Evolutionary conservation across 768 basidiomycete genomes (phyloP), one percentile per base, ranked within the genome.

Genomic region (Tricholoma flavovirens): DNA sequence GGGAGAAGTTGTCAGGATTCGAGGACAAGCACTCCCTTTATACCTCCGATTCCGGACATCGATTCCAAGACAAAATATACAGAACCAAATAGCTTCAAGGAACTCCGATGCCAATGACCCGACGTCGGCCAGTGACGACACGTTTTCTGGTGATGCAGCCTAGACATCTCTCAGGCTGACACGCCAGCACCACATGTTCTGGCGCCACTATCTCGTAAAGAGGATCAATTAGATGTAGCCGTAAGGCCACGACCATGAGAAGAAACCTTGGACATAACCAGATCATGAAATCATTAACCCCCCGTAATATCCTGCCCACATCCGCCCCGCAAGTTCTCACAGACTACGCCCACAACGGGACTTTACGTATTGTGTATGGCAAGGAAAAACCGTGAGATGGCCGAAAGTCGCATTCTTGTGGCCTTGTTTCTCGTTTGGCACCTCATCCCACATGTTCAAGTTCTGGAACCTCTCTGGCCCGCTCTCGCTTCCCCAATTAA

Each of bases 391-490:
- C 24, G 5, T 26, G 24, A 26, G n/a, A n/a, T n/a, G n/a, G n/a
- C n/a, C n/a, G n/a, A n/a, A n/a, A n/a, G n/a, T n/a, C n/a, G n/a
- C 65, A 11, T 60, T 70, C 11, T 62, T 75, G 19, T 77, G 71
- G 69, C 67, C 71, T 35, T 73, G 72, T 50, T 66, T 75, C 51
- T 63, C 70, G 38, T 70, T 73, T 48, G 74, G 72, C 14, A 72
- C 67, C 12, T 69, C 74, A 2, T 64, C 74, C 11, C 63, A 65
- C 40, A 70, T 72, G 0, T n/a, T n/a, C n/a, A n/a, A n/a, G 65
- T 77, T 10, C 63, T n/a, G 75, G 29, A 68, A 71, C 48, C 67
- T 75, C 19, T 61, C 75, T n/a, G 72, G 74, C 14, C 70, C 72
- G 6, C 72, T 72, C 1, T 65, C 71, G 4, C 70, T 70, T 1